These are phyloP conservation scores for Coniophora puteana DNA, from an alignment of 1,284 basidiomycete species.

Conservation along the genomic window DNA sequence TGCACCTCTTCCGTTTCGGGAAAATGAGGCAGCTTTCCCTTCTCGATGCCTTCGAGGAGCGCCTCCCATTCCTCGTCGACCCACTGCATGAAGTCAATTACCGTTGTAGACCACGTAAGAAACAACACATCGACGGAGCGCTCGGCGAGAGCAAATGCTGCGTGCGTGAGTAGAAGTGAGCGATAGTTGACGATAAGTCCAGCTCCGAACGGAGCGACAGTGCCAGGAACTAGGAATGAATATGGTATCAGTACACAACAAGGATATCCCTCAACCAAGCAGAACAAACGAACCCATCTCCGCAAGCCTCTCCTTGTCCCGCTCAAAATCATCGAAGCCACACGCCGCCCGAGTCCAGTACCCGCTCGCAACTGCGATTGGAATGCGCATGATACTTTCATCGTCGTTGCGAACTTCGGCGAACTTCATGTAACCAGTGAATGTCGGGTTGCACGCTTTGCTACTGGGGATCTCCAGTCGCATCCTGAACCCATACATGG, in stretches of 20 bases:
- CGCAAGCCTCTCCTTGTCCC: too few species aligned
- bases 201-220: slow-evolving; percentile 7
- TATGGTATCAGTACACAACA: not conserved
- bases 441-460: too few species aligned
- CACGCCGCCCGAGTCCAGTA: too few species aligned
- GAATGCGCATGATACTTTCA: too few species aligned
- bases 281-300: not conserved
- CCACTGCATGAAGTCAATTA: slow-evolving; percentile 16
- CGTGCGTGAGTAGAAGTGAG: slow-evolving; percentile 21
- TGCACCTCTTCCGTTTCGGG: slow-evolving; percentile 6
- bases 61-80: slow-evolving; percentile 19
- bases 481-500: slow-evolving; percentile 3
- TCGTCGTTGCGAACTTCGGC: too few species aligned
- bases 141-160: slow-evolving; percentile 18
- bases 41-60: slow-evolving; percentile 17
- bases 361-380: too few species aligned
- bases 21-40: slow-evolving; percentile 13
- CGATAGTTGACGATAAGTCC: slow-evolving; percentile 13
- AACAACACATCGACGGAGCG: slow-evolving; percentile 20
- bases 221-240: slow-evolving; percentile 4
- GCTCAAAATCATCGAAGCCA: too few species aligned
- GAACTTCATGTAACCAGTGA: too few species aligned
- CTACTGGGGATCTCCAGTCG: too few species aligned
- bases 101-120: slow-evolving; percentile 16
- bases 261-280: too few species aligned